Percentiles rank a stretch among this genome's conserved stretches.
Evolutionary conservation across 2,329 filamentous ascomycete genomes (phyloP).

Genomic region (Fusarium sp.): DNA sequence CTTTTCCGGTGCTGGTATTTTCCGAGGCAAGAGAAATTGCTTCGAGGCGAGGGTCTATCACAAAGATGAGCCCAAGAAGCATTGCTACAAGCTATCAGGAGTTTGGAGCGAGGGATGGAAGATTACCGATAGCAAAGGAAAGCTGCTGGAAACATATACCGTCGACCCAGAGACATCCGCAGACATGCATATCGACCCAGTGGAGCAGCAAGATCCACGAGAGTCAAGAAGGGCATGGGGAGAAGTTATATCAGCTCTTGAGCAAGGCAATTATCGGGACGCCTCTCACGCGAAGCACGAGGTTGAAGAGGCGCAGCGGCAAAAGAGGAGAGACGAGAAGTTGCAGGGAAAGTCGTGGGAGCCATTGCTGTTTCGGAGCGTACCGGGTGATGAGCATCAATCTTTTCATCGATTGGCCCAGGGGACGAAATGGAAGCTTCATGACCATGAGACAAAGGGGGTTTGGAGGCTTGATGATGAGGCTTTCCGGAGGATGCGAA

Average conservation of each 20-base stretch:
- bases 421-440: constrained; percentile 15
- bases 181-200: constrained; percentile 14
- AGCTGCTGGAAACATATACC: constrained; percentile 48
- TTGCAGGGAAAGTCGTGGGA: constrained; percentile 47
- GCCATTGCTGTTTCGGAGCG: constrained; percentile 21
- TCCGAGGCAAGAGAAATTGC: constrained; percentile 50
- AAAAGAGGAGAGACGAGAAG: constrained; percentile 75
- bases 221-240: constrained; percentile 85
- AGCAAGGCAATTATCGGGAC: constrained; percentile 77
- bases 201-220: constrained; percentile 79
- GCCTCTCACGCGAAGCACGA: constrained; percentile 77
- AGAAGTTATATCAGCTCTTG: constrained; percentile 77
- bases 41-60: constrained; percentile 56
- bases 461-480: constrained; percentile 30
- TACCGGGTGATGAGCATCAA: neutral
- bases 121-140: constrained; percentile 45
- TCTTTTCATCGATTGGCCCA: constrained; percentile 17
- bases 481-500: neutral
- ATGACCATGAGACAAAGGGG: constrained; percentile 25
- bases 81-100: constrained; percentile 21
- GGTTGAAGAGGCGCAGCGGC: constrained; percentile 84
- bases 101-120: constrained; percentile 38
- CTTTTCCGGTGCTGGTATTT: constrained; percentile 57
- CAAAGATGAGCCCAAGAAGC: constrained; percentile 43
- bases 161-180: constrained; percentile 46